Evolutionary conservation across 2,329 filamentous ascomycete genomes (phyloP).

Genomic region (Calonectria naviculata): DNA sequence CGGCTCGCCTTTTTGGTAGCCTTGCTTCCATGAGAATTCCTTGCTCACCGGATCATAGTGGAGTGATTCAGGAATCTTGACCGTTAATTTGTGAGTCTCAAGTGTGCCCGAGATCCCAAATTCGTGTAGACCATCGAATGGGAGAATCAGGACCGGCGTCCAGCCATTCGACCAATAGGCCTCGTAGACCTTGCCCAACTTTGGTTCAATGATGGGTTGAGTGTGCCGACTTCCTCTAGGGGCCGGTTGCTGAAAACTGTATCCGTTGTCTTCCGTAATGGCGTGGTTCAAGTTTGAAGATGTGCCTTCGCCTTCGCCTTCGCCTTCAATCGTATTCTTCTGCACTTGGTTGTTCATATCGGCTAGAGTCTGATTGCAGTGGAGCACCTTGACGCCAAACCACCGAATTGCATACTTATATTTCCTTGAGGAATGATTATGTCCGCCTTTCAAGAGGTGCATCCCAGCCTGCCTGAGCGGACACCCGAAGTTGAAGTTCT

Average conservation of each 20-base stretch:
- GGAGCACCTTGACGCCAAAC: slow-evolving; percentile 16
- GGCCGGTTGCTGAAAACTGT: too few relatives aligned
- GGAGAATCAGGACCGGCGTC: background rate
- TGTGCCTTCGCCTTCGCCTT: too few relatives aligned
- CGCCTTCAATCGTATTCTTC: too few relatives aligned
- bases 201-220: background rate
- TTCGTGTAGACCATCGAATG: background rate
- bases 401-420: background rate
- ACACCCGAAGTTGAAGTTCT: background rate
- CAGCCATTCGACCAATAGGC: background rate
- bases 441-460: background rate
- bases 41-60: background rate
- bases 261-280: too few relatives aligned
- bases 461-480: background rate
- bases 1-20: background rate
- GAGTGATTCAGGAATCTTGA: background rate
- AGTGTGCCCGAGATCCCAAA: background rate
- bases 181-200: slow-evolving; percentile 11
- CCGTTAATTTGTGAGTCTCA: background rate
- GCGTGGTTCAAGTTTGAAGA: too few relatives aligned
- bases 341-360: background rate
- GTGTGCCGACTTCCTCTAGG: too few relatives aligned
- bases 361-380: background rate
- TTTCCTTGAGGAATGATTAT: rapidly evolving
- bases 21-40: background rate